A percentile compares a stretch with the other conserved stretches of the same genome.
Conservation (phyloP, 768 basidiomycete species). For the Rhodosporidiobolus odoratus region DNA sequence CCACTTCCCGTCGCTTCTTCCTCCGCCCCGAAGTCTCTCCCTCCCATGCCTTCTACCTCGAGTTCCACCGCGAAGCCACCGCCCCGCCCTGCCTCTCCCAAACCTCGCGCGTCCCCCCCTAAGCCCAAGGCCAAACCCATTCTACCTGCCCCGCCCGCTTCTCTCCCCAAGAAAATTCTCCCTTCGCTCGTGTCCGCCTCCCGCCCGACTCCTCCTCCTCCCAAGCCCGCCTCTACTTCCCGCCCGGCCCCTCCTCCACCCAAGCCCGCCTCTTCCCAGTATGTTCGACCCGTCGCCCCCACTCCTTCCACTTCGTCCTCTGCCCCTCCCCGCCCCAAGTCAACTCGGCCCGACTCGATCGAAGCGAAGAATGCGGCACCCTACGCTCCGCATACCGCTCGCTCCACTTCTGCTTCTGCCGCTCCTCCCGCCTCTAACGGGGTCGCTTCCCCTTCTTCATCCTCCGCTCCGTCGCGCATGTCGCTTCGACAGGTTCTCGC, state of each 20-base stretch:
- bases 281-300: not conserved
- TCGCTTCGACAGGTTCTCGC: conserved; percentile 35
- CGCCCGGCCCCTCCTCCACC: not conserved
- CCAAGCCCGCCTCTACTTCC: not conserved
- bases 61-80: too few species aligned
- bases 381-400: not conserved
- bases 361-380: too few species aligned
- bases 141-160: not conserved
- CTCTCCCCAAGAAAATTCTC: not conserved
- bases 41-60: not conserved
- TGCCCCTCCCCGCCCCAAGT: not conserved
- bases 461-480: not conserved
- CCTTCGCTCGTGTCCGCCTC: too few species aligned
- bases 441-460: not conserved
- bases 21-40: not conserved
- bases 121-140: not conserved
- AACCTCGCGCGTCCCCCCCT: not conserved
- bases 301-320: not conserved
- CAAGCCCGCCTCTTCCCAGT: not conserved
- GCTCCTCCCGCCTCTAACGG: not conserved
- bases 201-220: not conserved
- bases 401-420: not conserved
- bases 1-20: not conserved
- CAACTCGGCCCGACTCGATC: not conserved
- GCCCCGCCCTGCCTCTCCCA: conserved; percentile 1